phyloP scores from a whole-genome alignment of 2,329 filamentous ascomycete genomes.

The Albophoma yamanashiensis region DNA sequence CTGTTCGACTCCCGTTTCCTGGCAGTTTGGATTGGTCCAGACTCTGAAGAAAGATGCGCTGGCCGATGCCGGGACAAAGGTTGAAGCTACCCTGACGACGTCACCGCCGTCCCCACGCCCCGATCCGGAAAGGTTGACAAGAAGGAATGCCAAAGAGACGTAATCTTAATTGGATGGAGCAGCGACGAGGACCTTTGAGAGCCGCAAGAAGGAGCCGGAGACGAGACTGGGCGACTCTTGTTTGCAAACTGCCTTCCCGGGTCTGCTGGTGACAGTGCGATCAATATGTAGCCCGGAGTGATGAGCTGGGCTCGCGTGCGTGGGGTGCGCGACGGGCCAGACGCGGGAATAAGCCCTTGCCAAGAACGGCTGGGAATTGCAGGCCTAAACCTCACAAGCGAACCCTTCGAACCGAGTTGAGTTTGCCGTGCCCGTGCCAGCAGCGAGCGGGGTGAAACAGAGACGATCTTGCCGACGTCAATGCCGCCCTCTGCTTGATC shows the following conservation, averaged over 20 bases:
- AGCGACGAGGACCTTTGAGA: not conserved
- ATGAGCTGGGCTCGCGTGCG: not conserved
- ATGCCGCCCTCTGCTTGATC: not conserved
- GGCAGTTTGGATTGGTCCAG: not conserved
- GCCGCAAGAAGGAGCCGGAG: not conserved
- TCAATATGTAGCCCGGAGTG: not conserved
- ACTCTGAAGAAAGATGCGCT: not conserved
- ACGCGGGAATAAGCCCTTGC: not conserved
- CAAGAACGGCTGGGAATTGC: too few relatives aligned
- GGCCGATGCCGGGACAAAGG: not conserved
- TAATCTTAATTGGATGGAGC: not conserved
- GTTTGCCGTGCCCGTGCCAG: not conserved
- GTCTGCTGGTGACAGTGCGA: not conserved
- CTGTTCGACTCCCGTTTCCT: not conserved
- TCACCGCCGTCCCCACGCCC: not conserved
- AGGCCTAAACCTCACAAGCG: not conserved
- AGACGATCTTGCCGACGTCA: not conserved
- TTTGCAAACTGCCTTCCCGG: not conserved
- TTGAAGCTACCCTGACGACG: not conserved
- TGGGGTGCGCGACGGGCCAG: not conserved
- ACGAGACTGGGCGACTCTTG: not conserved
- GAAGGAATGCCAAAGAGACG: not conserved
- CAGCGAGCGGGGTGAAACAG: not conserved
- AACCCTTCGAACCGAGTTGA: not conserved
- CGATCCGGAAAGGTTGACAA: not conserved